These are phyloP conservation scores for Aegilops umbellulata DNA, from an alignment of 176 grass and related monocot genomes.

Conservation along the genomic window DNA sequence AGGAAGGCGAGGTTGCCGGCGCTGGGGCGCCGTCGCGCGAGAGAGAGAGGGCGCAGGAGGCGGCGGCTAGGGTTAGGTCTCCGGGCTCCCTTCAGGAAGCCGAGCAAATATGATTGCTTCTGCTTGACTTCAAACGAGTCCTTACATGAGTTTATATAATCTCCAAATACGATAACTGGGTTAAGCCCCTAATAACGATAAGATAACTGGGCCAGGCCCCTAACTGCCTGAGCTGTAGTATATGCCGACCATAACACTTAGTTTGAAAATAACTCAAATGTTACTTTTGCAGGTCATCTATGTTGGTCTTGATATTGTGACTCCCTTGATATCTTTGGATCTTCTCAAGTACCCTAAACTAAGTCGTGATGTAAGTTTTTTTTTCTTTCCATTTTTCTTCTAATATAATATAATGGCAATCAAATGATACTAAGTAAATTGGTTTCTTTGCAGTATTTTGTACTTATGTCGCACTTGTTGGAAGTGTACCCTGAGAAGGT, in stretches of 20 bases:
- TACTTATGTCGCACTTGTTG: slow-evolving; percentile 81
- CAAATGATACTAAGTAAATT: slow-evolving; percentile 26
- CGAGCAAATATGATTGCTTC: no score
- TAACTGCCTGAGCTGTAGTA: no score
- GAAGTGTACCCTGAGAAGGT: slow-evolving; percentile 99
- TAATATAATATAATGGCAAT: slow-evolving; percentile 3
- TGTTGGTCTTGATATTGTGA: slow-evolving; percentile 91
- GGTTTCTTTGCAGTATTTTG: slow-evolving; percentile 85
- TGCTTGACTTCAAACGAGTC: no score
- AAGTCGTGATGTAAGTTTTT: slow-evolving; percentile 77
- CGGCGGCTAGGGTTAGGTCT: no score
- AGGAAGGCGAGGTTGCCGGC: no score
- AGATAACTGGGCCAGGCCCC: no score
- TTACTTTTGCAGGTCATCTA: slow-evolving; percentile 81
- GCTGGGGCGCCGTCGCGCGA: no score
- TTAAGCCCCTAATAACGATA: no score
- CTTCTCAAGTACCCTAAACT: slow-evolving; percentile 99
- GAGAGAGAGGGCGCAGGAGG: no score
- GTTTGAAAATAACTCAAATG: slow-evolving; percentile 30
- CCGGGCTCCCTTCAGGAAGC: no score
- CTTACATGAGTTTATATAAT: no score
- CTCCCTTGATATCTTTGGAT: slow-evolving; percentile 96
- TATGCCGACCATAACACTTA: background rate
- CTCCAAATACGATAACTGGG: no score
- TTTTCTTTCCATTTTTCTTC: background rate